These are phyloP conservation scores for Alternaria sp. DNA, from an alignment of 2,329 filamentous ascomycete genomes.

Conservation along the genomic window DNA sequence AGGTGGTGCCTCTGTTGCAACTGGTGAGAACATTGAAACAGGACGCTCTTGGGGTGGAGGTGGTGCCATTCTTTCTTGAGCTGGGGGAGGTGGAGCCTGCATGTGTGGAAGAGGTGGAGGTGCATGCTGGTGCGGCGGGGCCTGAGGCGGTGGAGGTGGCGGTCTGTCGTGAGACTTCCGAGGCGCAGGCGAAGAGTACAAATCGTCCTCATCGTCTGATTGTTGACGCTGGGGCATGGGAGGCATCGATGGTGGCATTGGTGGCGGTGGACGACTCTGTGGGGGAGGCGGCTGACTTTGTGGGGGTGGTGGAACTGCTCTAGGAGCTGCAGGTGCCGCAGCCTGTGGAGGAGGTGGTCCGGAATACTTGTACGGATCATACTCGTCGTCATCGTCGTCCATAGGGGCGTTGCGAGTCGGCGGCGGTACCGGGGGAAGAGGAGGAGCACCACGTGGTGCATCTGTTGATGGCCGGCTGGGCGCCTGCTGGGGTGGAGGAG, in stretches of 20 bases:
- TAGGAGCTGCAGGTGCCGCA: constrained; percentile 44
- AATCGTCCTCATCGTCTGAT: constrained; percentile 50
- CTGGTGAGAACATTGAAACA: constrained; percentile 40
- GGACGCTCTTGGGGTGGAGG: constrained; percentile 42
- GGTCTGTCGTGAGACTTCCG: constrained; percentile 48
- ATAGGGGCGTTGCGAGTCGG: constrained; percentile 60
- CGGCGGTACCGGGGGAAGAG: constrained; percentile 71
- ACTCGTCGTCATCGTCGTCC: constrained; percentile 66
- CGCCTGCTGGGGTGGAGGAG: constrained; percentile 65
- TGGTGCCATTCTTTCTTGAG: constrained; percentile 52
- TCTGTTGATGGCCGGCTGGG: constrained; percentile 70
- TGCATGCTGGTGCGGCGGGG: constrained; percentile 44
- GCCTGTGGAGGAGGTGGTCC: constrained; percentile 19
- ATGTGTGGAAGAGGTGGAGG: constrained; percentile 52
- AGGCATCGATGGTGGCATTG: constrained; percentile 48
- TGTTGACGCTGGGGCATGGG: constrained; percentile 40
- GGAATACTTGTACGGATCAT: constrained; percentile 70
- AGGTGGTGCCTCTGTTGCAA: constrained; percentile 52
- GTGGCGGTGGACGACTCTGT: constrained; percentile 42
- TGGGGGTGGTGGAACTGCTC: constrained; percentile 49
- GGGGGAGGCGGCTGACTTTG: constrained; percentile 42
- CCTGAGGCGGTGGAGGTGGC: constrained; percentile 49
- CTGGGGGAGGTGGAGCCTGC: constrained; percentile 41
- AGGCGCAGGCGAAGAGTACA: constrained; percentile 48
- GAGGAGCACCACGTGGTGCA: constrained; percentile 73